Base-by-base conservation (phyloP, 495 filamentous ascomycete species). In the Xylaria bambusicola region DNA sequence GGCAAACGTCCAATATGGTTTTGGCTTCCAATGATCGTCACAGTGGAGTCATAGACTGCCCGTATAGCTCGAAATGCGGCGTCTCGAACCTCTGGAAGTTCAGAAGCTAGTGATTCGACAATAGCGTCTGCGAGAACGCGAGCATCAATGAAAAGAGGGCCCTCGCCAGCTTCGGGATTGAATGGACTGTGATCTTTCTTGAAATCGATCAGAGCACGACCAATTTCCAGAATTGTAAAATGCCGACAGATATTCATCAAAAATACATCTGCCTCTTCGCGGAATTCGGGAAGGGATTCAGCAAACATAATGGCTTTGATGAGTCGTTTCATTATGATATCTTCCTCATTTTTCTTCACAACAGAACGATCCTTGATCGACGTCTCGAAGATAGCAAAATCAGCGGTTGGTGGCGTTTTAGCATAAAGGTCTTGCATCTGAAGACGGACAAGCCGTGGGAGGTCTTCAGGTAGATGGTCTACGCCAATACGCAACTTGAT, bases 161-260 rank as follows among this genome's bases (percentile, higher is more conserved):
- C 95, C 68, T 98, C 95, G 13, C 95, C 92, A 46, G 87, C 82
- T 27, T 83, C 78, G 6, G 93, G 89, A 67, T 95, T 86, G 62
- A 98, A 99, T 3, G 86, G 82, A 61, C 87, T 87, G 24, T 75
- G 80, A 18, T 74, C 80, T 52, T 90, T 89, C 69, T 90, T 89
- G 63, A 86, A 76, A 54, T 93, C 86, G 26, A 87, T 84, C 44
- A 97, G 78, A 13, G 90, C 84, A 51, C 85, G 84, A 42, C 91
- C 93, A 7, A 98, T 76, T 73, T 99, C 95, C n/a, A 98, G 75
- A 47, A 99, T 80, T 1, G 91, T 88, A 60, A 98, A 92, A 71
- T 99, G 95, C 20, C 87, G 85, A 65, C 89, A 92, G 2, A 97
- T 73, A 69, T 95, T 89, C 8, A 85, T 78, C 13, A 97, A 79